Evolutionary conservation across 1,284 basidiomycete genomes (phyloP).

Genomic region (Ceratobasidium sp.): DNA sequence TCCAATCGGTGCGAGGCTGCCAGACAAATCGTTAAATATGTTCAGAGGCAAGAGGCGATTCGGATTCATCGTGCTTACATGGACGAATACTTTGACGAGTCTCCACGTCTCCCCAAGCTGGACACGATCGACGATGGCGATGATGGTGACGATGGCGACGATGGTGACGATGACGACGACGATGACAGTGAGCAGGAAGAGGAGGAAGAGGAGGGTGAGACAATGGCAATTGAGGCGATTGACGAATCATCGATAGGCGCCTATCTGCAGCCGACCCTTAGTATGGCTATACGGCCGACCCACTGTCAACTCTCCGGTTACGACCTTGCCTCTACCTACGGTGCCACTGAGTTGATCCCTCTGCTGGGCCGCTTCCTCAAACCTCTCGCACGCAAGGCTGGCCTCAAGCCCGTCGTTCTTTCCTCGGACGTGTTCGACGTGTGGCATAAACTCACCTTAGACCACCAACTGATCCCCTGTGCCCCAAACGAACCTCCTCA

Average conservation of each 20-base stretch:
- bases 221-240: too few species aligned
- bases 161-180: neutral
- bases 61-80: slow-evolving; percentile 16
- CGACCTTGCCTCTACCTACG: neutral
- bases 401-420: neutral
- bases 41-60: slow-evolving; percentile 37
- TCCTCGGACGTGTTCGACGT: neutral
- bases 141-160: neutral
- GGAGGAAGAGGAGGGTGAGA: neutral
- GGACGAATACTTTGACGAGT: slow-evolving; percentile 7
- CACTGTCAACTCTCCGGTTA: neutral
- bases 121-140: neutral
- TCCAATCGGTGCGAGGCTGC: slow-evolving; percentile 4
- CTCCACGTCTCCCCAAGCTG: neutral
- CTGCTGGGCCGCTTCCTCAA: neutral
- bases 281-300: slow-evolving; percentile 14
- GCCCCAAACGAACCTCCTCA: neutral
- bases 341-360: slow-evolving; percentile 1
- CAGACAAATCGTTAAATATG: slow-evolving; percentile 34
- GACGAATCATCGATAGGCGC: neutral
- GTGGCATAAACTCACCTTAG: slow-evolving; percentile 2
- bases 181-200: neutral
- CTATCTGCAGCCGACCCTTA: slow-evolving; percentile 11
- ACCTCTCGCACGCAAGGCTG: neutral
- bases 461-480: neutral